A percentile compares a stretch with the other conserved stretches of the same genome.
Evolutionary conservation across 345 rosid species (phyloP).

Genomic region (Arabidopsis suecica): DNA sequence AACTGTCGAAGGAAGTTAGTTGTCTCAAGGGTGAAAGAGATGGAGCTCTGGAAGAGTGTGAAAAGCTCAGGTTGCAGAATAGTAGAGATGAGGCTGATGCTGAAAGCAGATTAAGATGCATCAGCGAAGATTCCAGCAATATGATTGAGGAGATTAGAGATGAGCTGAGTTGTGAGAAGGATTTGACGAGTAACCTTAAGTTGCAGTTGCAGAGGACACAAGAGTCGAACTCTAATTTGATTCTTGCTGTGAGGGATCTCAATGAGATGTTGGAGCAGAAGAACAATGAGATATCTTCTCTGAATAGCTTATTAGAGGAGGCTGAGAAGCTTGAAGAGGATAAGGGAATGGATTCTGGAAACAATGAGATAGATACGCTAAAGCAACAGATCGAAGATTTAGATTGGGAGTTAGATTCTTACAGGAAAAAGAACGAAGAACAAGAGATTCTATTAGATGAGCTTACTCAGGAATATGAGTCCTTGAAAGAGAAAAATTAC

Average conservation of each 20-base stretch:
- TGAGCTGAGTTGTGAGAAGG: conserved; percentile 77
- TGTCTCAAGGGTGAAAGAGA: conserved; percentile 69
- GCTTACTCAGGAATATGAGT: conserved; percentile 66
- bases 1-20: conserved; percentile 59
- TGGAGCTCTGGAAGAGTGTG: conserved; percentile 52
- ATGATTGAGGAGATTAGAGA: conserved; percentile 68
- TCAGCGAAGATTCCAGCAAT: conserved; percentile 60
- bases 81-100: conserved; percentile 49
- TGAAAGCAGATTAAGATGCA: conserved; percentile 49
- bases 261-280: conserved; percentile 73
- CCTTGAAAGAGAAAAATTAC: conserved; percentile 65
- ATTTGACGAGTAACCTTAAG: conserved; percentile 65
- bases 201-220: conserved; percentile 83
- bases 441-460: conserved; percentile 74
- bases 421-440: conserved; percentile 69
- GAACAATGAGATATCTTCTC: conserved; percentile 54
- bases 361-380: conserved; percentile 53
- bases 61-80: conserved; percentile 50
- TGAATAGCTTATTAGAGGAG: conserved; percentile 48
- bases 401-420: conserved; percentile 61
- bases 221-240: conserved; percentile 85
- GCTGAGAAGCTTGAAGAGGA: conserved; percentile 46
- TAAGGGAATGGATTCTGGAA: conserved; percentile 38
- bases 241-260: conserved; percentile 83
- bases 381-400: conserved; percentile 65